Evolutionary conservation across 2,329 filamentous ascomycete genomes (phyloP).

Genomic region (Calonectria leucothoes): DNA sequence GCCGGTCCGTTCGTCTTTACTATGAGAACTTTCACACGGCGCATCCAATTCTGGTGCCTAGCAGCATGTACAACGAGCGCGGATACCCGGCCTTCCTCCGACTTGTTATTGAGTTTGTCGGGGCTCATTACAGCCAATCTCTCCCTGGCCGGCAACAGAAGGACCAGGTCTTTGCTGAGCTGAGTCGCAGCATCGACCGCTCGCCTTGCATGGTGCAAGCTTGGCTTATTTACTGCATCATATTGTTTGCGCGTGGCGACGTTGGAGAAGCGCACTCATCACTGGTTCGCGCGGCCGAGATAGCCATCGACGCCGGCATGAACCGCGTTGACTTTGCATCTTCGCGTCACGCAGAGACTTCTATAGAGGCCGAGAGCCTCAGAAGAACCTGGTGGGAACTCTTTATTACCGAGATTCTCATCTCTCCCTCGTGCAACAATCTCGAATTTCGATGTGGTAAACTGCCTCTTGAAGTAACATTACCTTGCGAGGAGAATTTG

Average conservation of each 20-base stretch:
- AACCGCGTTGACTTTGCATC: constrained; percentile 26
- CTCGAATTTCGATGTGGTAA: constrained; percentile 28
- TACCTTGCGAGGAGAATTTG: constrained; percentile 33
- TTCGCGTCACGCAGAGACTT: neutral
- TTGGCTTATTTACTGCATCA: constrained; percentile 10
- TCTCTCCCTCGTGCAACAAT: constrained; percentile 21
- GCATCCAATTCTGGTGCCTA: constrained; percentile 31
- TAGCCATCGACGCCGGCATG: constrained; percentile 30
- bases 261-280: neutral
- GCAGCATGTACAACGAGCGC: constrained; percentile 24
- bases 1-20: constrained; percentile 16
- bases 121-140: constrained; percentile 28
- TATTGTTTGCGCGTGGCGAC: neutral
- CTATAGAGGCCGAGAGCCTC: constrained; percentile 31
- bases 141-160: constrained; percentile 18
- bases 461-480: constrained; percentile 22
- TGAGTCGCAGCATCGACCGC: neutral
- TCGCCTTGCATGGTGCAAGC: constrained; percentile 2
- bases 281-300: neutral
- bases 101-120: constrained; percentile 33
- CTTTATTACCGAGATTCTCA: constrained; percentile 34
- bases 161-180: neutral
- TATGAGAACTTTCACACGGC: constrained; percentile 39
- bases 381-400: constrained; percentile 40
- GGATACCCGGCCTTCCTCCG: constrained; percentile 26